Evolutionary conservation across 192 early-diverging fungal genomes (phyloP).

Genomic region (Coemansia sp.): DNA sequence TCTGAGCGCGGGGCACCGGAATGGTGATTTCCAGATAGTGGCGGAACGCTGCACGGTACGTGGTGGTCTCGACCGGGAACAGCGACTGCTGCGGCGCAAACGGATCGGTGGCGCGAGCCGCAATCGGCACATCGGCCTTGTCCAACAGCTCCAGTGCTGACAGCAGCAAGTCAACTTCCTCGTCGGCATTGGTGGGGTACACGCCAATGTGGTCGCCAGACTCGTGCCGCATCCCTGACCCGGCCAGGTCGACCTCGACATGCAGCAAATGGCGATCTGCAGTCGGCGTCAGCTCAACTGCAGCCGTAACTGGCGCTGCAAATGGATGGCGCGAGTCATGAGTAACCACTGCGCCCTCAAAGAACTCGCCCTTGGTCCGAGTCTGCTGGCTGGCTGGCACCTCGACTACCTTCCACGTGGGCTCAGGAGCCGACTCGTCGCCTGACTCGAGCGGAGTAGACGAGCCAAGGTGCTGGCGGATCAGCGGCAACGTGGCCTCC

Average conservation of each 20-base stretch:
- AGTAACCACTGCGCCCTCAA: conserved; percentile 28
- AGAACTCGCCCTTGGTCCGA: conserved; percentile 43
- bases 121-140: conserved; percentile 68
- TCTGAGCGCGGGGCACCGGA: conserved; percentile 67
- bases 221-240: conserved; percentile 80
- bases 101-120: conserved; percentile 69
- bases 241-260: conserved; percentile 87
- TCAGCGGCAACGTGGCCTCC: conserved; percentile 74
- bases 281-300: conserved; percentile 66
- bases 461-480: conserved; percentile 68
- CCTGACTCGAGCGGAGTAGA: conserved; percentile 40
- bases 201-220: conserved; percentile 95
- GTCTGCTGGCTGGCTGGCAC: conserved; percentile 46
- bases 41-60: conserved; percentile 82
- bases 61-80: conserved; percentile 84
- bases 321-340: conserved; percentile 91
- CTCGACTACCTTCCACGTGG: conserved; percentile 58
- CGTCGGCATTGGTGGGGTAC: conserved; percentile 83
- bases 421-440: conserved; percentile 43
- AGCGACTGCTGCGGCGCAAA: conserved; percentile 75
- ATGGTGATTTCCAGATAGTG: conserved; percentile 89
- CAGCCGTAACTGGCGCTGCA: conserved; percentile 62
- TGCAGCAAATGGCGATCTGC: conserved; percentile 85
- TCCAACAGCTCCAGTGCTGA: conserved; percentile 61
- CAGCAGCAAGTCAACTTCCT: conserved; percentile 69